phyloP scores from a whole-genome alignment of 2,329 filamentous ascomycete species.

The Pestalotiopsis sp. region DNA sequence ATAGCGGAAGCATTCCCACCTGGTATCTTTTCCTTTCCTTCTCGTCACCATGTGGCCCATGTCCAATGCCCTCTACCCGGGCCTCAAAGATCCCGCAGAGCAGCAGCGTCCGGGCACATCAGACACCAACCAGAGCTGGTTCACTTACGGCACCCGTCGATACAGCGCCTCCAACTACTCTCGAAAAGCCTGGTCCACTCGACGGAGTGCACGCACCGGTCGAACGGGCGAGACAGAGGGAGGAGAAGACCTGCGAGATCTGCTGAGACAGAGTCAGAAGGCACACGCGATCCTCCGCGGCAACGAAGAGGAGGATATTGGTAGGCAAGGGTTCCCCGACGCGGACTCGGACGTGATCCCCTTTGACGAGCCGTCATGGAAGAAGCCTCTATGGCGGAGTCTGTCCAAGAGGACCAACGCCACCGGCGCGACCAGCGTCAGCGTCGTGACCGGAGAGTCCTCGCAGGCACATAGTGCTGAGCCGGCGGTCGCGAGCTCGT shows the following conservation, averaged over 20 bases:
- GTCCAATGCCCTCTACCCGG: constrained; percentile 15
- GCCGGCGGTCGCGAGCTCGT: neutral
- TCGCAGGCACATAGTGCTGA: neutral
- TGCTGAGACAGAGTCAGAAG: neutral
- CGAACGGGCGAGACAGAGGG: constrained; percentile 4
- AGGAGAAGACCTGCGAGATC: constrained; percentile 6
- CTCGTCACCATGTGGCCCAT: constrained; percentile 10
- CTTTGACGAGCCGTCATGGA: neutral
- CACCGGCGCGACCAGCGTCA: neutral
- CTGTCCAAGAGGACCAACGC: neutral
- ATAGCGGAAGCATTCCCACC: neutral
- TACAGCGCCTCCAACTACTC: constrained; percentile 11
- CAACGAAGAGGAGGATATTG: neutral
- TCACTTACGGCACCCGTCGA: constrained; percentile 1
- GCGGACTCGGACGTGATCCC: neutral
- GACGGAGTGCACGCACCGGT: constrained; percentile 1
- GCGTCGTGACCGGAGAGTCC: neutral
- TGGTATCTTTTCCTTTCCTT: neutral
- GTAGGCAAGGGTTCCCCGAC: neutral
- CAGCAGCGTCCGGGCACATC: constrained; percentile 2
- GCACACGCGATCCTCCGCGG: neutral
- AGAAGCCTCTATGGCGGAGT: constrained; percentile 1
- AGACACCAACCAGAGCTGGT: constrained; percentile 7
- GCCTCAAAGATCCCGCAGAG: constrained; percentile 4
- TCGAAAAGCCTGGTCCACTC: neutral